Evolutionary conservation across 1,284 basidiomycete species (phyloP).

Genomic region (Marasmius tenuissimus): DNA sequence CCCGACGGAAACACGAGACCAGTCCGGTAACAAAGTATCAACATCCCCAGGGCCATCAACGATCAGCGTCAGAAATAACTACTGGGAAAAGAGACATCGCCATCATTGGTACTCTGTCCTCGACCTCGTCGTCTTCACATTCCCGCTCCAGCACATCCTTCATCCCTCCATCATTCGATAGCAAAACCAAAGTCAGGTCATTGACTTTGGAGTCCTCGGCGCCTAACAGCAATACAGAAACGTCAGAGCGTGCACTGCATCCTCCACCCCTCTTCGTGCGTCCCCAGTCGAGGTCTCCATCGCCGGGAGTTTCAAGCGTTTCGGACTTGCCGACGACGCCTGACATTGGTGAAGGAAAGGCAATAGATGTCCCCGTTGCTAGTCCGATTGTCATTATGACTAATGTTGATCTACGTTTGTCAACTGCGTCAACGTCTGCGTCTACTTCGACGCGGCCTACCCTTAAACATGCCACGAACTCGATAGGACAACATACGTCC

Average conservation of each 20-base stretch:
- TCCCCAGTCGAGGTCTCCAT: conserved; percentile 49
- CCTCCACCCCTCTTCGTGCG: conserved; percentile 52
- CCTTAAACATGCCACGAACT: background rate
- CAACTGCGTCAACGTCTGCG: background rate
- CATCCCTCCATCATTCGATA: conserved; percentile 1
- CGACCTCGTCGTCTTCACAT: background rate
- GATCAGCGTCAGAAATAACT: conserved; percentile 48
- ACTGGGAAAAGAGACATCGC: conserved; percentile 26
- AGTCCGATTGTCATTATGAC: conserved; percentile 53
- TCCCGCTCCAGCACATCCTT: conserved; percentile 18
- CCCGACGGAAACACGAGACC: background rate
- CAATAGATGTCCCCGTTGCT: conserved; percentile 55
- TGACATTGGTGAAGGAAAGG: conserved; percentile 56
- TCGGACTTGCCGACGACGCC: conserved; percentile 44
- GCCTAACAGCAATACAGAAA: background rate
- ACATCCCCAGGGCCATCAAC: conserved; percentile 31
- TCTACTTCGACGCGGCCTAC: background rate
- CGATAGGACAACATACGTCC: background rate
- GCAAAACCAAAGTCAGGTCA: conserved; percentile 15
- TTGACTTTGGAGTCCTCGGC: background rate
- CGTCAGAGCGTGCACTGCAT: conserved; percentile 15
- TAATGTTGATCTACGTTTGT: background rate
- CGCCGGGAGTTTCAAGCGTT: conserved; percentile 37
- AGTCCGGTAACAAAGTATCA: conserved; percentile 1
- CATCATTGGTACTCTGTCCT: conserved; percentile 24